A percentile compares a stretch with the other conserved stretches of the same genome.
These are phyloP conservation scores for Aeminium ludgeri DNA, from an alignment of 495 filamentous ascomycete genomes.

Conservation along the genomic window DNA sequence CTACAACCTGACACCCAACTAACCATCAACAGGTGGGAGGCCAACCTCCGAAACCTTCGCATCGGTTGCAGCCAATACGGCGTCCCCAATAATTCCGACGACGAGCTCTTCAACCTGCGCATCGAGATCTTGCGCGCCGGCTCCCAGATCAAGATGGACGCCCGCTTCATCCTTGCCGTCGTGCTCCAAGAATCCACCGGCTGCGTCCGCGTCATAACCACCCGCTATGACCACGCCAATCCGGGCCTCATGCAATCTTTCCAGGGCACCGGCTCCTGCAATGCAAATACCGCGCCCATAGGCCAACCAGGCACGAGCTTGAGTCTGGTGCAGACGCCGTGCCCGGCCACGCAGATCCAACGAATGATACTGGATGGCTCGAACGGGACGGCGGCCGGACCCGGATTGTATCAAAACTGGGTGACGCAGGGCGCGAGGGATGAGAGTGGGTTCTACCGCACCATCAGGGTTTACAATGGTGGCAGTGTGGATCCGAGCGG, in stretches of 20 bases:
- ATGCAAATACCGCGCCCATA: not conserved
- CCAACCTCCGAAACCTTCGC: slow-evolving; percentile 4
- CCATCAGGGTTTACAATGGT: slow-evolving; percentile 11
- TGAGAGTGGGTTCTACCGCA: slow-evolving; percentile 2
- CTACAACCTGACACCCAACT: not conserved
- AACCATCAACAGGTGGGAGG: slow-evolving; percentile 1
- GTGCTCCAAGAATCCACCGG: slow-evolving; percentile 16
- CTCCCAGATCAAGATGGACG: slow-evolving; percentile 6
- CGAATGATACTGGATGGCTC: slow-evolving; percentile 16
- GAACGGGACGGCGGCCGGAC: slow-evolving; percentile 12
- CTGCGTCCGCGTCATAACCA: slow-evolving; percentile 27
- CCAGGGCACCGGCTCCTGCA: slow-evolving; percentile 6
- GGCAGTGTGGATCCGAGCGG: slow-evolving; percentile 9
- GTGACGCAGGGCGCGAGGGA: slow-evolving; percentile 3
- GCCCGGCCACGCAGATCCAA: slow-evolving; percentile 2
- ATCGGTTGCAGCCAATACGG: slow-evolving; percentile 3
- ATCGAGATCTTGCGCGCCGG: not conserved
- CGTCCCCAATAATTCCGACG: slow-evolving; percentile 7
- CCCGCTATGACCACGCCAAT: slow-evolving; percentile 31
- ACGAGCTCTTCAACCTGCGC: not conserved
- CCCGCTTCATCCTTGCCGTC: slow-evolving; percentile 16
- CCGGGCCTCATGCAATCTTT: slow-evolving; percentile 37
- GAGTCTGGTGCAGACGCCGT: not conserved
- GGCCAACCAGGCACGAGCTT: not conserved
- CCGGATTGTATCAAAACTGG: slow-evolving; percentile 14